Conservation (phyloP, 2,329 filamentous ascomycete genomes). For the Paraphoma sp. region DNA sequence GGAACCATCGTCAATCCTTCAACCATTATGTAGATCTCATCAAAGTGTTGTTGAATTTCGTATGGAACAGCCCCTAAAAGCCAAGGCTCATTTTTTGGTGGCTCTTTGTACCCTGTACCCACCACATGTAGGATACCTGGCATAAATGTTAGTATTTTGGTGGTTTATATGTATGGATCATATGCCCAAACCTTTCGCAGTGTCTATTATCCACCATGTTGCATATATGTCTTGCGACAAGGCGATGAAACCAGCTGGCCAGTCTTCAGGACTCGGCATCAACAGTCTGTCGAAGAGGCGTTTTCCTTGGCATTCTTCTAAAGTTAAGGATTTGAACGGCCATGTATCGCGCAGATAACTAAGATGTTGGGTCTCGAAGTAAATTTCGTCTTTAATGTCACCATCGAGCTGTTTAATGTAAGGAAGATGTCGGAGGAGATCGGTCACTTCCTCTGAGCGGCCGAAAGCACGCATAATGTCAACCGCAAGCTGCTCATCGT, state of each 20-base stretch:
- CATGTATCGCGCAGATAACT: conserved; percentile 9
- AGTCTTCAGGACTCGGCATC: conserved; percentile 4
- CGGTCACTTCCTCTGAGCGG: conserved; percentile 11
- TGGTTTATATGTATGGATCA: neutral
- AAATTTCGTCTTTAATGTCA: conserved; percentile 5
- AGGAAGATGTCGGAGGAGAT: conserved; percentile 14
- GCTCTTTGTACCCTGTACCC: conserved; percentile 4
- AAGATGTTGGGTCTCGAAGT: conserved; percentile 4
- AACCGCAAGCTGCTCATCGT: conserved; percentile 11
- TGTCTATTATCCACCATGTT: conserved; percentile 8
- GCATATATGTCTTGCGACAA: conserved; percentile 7
- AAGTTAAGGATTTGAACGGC: conserved; percentile 2
- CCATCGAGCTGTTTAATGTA: conserved; percentile 3
- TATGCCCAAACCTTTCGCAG: conserved; percentile 6
- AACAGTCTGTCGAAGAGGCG: conserved; percentile 1
- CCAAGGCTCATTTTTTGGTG: conserved; percentile 4
- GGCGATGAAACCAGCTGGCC: conserved; percentile 6
- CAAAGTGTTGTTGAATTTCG: conserved; percentile 4
- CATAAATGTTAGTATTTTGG: conserved; percentile 1
- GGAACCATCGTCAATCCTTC: conserved; percentile 3
- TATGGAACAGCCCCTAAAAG: neutral
- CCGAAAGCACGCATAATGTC: conserved; percentile 7
- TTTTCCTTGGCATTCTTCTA: conserved; percentile 5
- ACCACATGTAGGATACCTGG: conserved; percentile 5
- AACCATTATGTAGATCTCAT: conserved; percentile 2